These are phyloP conservation scores for Leccinum imitatum DNA, from an alignment of 768 basidiomycete genomes.

Conservation along the genomic window DNA sequence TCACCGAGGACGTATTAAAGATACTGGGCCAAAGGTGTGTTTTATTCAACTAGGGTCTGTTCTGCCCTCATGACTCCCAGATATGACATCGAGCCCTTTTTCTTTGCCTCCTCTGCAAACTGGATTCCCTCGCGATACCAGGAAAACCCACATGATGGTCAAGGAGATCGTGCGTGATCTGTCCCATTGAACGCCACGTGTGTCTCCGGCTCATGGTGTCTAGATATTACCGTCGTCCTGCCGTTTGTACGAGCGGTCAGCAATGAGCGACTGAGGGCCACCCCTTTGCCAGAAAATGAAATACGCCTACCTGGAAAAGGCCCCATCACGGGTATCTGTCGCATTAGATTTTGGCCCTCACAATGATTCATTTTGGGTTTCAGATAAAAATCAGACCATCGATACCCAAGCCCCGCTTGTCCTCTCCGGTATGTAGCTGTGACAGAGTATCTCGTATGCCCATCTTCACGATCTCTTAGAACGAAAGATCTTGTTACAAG, in stretches of 20 bases:
- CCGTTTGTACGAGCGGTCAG: constrained; percentile 41
- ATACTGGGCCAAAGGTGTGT: constrained; percentile 40
- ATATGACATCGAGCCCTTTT: constrained; percentile 44
- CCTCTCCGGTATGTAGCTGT: constrained; percentile 18
- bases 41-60: neutral
- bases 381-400: constrained; percentile 27
- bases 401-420: constrained; percentile 36
- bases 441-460: neutral
- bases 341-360: neutral
- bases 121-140: constrained; percentile 45
- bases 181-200: constrained; percentile 2
- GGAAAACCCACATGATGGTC: constrained; percentile 26
- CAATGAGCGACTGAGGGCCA: constrained; percentile 20
- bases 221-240: constrained; percentile 46
- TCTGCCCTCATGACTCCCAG: constrained; percentile 22
- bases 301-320: constrained; percentile 3
- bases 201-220: neutral
- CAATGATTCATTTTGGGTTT: constrained; percentile 1
- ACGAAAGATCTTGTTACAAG: constrained; percentile 30
- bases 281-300: constrained; percentile 22
- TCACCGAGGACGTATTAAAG: constrained; percentile 32
- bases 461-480: constrained; percentile 8
- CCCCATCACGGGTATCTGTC: constrained; percentile 18
- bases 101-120: constrained; percentile 43
- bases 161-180: constrained; percentile 39